Base-by-base conservation (phyloP, 176 grass and related monocot genomes). In the Elaeis guineensis region DNA sequence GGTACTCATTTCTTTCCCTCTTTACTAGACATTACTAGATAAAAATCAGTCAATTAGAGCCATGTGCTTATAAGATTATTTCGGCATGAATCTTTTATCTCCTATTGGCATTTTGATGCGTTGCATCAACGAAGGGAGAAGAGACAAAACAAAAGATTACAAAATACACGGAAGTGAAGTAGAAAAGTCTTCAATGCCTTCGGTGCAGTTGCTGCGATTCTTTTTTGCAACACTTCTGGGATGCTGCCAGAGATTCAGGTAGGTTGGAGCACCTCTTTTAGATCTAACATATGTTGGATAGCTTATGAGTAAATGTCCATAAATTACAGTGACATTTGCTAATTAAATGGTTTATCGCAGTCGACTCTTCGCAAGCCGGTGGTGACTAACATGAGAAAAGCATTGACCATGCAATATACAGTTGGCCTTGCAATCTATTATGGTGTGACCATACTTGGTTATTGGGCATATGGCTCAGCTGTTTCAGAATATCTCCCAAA, bases 201-300 rank as follows among this genome's bases (percentile, higher is more conserved):
- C n/a, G 76, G 89, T 21, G 89, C 89, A 5, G 26, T 95, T 7
- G 85, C 85, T 0, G 81, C 89, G 16, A 95, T 89, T 78, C 72
- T 95, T 62, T 82, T 95, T 17, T 89, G 89, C 89, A 95, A 95
- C 85, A 95, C 85, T 5, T 83, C 85, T 19, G 89, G 89, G 1
- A 28, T 95, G 65, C 82, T 95, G 24, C 89, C 85, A 16, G 89
- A 95, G 82, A 95, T 95, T 19, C 89, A 91, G 81, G 79, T 83
- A 11, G 11, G 70, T 0, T 21, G 8, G 11, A 5, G 35, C 35
- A 12, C 5, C 9, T 39, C 35, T 39, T 12, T 12, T 39, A 39
- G 0, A 12, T 12, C 35, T 12, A 39, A 2, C 30, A 32, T 32
- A 32, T 32, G 0, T 35, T 35, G 29, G 4, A 35, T 2, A 35